phyloP scores from a whole-genome alignment of 768 basidiomycete species.

The Brasilioporus rufonigricans region DNA sequence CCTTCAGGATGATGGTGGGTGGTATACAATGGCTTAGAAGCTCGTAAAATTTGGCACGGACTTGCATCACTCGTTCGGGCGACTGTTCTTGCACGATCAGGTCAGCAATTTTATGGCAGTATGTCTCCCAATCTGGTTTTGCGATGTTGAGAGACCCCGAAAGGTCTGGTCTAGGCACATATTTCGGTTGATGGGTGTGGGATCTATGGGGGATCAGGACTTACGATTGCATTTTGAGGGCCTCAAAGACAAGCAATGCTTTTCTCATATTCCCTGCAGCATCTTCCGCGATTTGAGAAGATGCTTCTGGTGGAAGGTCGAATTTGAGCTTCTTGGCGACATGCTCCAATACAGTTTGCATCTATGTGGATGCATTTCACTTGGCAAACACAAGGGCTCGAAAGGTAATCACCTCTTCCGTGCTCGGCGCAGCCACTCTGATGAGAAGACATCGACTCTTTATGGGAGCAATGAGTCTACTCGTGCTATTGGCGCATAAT shows the following conservation, averaged over 20 bases:
- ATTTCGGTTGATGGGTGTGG: neutral
- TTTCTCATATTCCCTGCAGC: slow-evolving; percentile 91
- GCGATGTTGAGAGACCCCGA: slow-evolving; percentile 78
- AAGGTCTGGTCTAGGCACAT: slow-evolving; percentile 66
- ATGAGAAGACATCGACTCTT: slow-evolving; percentile 92
- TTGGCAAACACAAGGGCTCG: neutral
- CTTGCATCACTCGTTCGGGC: slow-evolving; percentile 86
- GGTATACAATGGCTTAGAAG: slow-evolving; percentile 97
- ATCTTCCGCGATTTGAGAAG: slow-evolving; percentile 73
- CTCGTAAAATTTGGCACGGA: slow-evolving; percentile 92
- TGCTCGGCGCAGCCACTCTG: slow-evolving; percentile 84
- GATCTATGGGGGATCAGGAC: slow-evolving; percentile 25
- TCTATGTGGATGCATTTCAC: slow-evolving; percentile 45
- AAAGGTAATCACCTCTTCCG: slow-evolving; percentile 59
- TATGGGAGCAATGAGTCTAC: slow-evolving; percentile 94
- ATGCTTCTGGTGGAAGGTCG: slow-evolving; percentile 74
- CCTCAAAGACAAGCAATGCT: slow-evolving; percentile 91
- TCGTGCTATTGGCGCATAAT: slow-evolving; percentile 93
- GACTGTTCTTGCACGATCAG: slow-evolving; percentile 87
- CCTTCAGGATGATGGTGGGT: slow-evolving; percentile 88
- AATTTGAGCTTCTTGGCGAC: slow-evolving; percentile 82
- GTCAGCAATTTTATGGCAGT: slow-evolving; percentile 90
- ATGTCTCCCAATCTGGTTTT: slow-evolving; percentile 99
- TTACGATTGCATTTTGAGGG: slow-evolving; percentile 95
- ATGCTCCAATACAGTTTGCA: slow-evolving; percentile 70